Percentiles rank a stretch among this genome's conserved stretches.
phyloP scores from a whole-genome alignment of 805 yeast species.

The Wickerhamiella brachini region DNA sequence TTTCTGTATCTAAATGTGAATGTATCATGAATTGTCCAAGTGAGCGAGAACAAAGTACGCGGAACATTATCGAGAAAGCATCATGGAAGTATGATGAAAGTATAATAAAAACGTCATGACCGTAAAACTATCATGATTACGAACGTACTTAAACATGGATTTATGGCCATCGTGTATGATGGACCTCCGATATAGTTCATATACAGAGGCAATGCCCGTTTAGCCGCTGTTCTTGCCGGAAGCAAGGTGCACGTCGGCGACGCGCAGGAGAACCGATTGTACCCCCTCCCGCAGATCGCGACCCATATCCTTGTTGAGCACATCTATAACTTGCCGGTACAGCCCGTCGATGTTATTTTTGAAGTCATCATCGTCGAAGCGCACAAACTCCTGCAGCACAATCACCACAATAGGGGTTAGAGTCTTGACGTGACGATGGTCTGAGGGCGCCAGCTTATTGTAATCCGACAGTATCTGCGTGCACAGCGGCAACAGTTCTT shows the following conservation, averaged over 20 bases:
- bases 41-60: too few relatives aligned
- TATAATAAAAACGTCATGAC: too few relatives aligned
- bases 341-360: constrained; percentile 12
- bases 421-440: constrained; percentile 62
- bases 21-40: too few relatives aligned
- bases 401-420: constrained; percentile 91
- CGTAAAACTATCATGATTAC: too few relatives aligned
- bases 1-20: too few relatives aligned
- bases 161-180: too few relatives aligned
- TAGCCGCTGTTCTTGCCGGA: neutral
- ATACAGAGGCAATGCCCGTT: too few relatives aligned
- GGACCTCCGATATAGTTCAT: too few relatives aligned
- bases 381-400: constrained; percentile 68
- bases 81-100: too few relatives aligned
- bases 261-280: constrained; percentile 27
- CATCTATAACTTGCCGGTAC: constrained; percentile 17
- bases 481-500: constrained; percentile 52
- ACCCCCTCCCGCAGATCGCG: constrained; percentile 25
- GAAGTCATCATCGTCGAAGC: constrained; percentile 64
- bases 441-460: constrained; percentile 50
- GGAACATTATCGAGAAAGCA: too few relatives aligned
- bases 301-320: constrained; percentile 26
- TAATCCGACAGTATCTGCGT: constrained; percentile 56
- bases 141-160: too few relatives aligned
- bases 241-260: constrained; percentile 31